Evolutionary conservation across 2,329 filamentous ascomycete genomes (phyloP), one percentile per base, ranked within the genome.

Genomic region (Biscogniauxia marginata): DNA sequence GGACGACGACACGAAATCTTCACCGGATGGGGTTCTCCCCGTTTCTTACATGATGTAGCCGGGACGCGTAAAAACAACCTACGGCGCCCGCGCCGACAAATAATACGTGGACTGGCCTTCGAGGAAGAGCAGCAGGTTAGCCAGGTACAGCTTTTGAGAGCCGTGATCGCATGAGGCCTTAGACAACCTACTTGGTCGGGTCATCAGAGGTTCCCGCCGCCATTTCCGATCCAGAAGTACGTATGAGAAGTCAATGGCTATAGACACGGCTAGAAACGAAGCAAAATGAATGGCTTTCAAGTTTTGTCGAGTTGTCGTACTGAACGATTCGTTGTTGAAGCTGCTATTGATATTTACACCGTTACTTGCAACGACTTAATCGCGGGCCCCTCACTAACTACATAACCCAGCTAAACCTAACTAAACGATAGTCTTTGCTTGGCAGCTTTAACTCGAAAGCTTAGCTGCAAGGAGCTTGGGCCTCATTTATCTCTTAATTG

Each of bases 61-160:
- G 79, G 6, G 86, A 88, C 48, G 85, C 87, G 65, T 89, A 90
- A 75, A 90, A 90, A 54, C 85, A 87, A 54, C 87, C 87, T 45
- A 90, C 85, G 58, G 87, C 87, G 62, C 87, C 87, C 20, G 86
- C 87, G 67, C 87, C 87, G 56, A 89, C 82, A 63, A 90, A 86
- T 55, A 89, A 79, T 54, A 89, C 75, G 61, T 86, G 79, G 22
- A 80, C 74, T n/a, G 77, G 73, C 61, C 76, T 80, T 57, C 43
- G n/a, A 8, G 7, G 8, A n/a, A 13, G 25, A 30, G 4, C 3
- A 25, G 11, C 39, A 5, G 19, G 48, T 59, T 47, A 58, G 58
- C 25, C 43, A 48, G 43, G 51, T 21, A 19, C 13, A 22, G 24
- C 44, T 50, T 60, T 53, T 24, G 16, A 44, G 39, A 21, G 50